Percentiles rank a stretch among this genome's conserved stretches.
phyloP scores from a whole-genome alignment of 495 filamentous ascomycete species.

The Lepidopterella palustris region DNA sequence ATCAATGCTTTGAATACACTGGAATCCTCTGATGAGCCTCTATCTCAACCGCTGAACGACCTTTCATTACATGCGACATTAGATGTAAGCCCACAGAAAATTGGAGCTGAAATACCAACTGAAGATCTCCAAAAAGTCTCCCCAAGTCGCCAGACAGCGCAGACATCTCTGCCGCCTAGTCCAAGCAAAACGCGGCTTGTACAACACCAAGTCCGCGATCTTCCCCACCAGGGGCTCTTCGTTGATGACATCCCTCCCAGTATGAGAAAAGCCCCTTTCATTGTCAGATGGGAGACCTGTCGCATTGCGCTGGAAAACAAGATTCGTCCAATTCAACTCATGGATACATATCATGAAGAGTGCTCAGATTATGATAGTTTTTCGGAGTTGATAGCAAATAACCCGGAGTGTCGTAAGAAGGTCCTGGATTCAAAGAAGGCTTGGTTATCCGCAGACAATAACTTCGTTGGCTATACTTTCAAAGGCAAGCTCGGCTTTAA shows the following conservation, averaged over 20 bases:
- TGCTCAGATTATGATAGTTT: slow-evolving; percentile 12
- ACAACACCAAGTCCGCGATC: slow-evolving; percentile 13
- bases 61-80: background rate
- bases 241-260: slow-evolving; percentile 8
- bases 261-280: slow-evolving; percentile 10
- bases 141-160: background rate
- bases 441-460: slow-evolving; percentile 16
- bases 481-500: slow-evolving; percentile 25
- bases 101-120: too few relatives aligned
- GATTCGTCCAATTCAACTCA: background rate
- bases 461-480: slow-evolving; percentile 26
- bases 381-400: background rate
- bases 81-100: too few relatives aligned
- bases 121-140: too few relatives aligned
- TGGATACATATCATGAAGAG: background rate
- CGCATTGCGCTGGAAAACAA: slow-evolving; percentile 7
- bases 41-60: background rate
- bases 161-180: background rate
- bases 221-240: slow-evolving; percentile 19
- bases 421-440: slow-evolving; percentile 1
- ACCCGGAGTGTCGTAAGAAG: background rate
- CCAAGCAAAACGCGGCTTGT: background rate
- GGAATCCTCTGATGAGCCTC: background rate
- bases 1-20: background rate
- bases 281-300: slow-evolving; percentile 15